Base-by-base conservation (phyloP, 2,329 filamentous ascomycete genomes). In the Aureobasidium sp. region DNA sequence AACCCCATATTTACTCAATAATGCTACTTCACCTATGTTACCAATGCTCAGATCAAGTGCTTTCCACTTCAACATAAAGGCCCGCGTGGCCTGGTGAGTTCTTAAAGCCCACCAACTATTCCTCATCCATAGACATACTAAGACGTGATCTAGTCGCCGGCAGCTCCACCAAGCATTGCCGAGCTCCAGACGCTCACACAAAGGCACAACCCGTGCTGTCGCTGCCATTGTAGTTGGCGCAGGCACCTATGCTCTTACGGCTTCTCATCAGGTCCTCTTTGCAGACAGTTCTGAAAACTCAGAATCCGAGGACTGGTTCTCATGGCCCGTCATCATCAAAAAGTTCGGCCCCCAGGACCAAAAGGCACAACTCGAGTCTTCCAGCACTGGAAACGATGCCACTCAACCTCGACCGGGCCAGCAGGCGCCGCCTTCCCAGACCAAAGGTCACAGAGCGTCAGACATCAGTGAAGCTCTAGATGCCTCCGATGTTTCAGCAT, bases 341-440 rank as follows among this genome's bases (percentile, higher is more conserved):
- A 44, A 42, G 13, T 9, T 25, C 1, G 42, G 8, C 4, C 2
- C 30, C 9, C 5, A 29, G 5, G 9, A 29, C 13, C 21, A 21
- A 14, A 21, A 47, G 6, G 36, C 6, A 3, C 39, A 25, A 13
- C 21, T 50, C 11, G 41, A 10, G 16, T 2, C 9, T 1, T n/a
- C 39, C 1, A 25, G 21, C 25, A 37, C 29, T 9, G 37, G 59
- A 32, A 16, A 48, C 25, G 5, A 61, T 57, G 58, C 10, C 32
- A 42, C 45, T 25, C 36, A 61, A 21, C 10, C 62, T 21, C 32
- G 45, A n/a, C 53, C 59, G 4, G 62, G 59, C 3, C 45, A 61
- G 25, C 67, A 68, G 41, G 34, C 67, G 3, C 68, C 67, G n/a
- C 68, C 68, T 13, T 64, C 67, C 21, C 67, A 68, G 44, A 69